A percentile compares a stretch with the other conserved stretches of the same genome.
phyloP scores from a whole-genome alignment of 2,329 filamentous ascomycete genomes.

The Coniochaeta prunicola region DNA sequence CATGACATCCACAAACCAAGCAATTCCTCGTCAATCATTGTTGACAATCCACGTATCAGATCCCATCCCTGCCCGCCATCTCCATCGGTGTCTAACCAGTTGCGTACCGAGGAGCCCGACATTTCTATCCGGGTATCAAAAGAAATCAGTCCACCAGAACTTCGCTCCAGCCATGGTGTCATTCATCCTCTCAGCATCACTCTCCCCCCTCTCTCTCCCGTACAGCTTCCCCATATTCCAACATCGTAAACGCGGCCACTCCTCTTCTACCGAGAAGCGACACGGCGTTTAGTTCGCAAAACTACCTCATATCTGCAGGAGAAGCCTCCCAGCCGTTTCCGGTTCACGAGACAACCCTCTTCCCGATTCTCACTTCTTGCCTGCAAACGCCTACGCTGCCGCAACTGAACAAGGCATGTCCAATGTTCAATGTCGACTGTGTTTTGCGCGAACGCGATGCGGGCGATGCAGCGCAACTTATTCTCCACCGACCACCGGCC shows the following conservation, averaged over 20 bases:
- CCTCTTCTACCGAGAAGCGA: background rate
- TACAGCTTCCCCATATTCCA: background rate
- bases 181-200: background rate
- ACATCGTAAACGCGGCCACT: background rate
- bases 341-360: background rate
- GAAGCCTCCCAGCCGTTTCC: background rate
- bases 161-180: background rate
- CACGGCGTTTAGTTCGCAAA: background rate
- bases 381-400: too few species aligned
- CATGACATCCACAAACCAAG: background rate
- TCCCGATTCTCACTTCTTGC: too few species aligned
- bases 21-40: background rate
- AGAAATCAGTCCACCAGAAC: background rate
- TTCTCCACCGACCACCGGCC: background rate
- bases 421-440: too few species aligned
- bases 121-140: slow-evolving; percentile 3
- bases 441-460: background rate
- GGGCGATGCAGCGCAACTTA: background rate
- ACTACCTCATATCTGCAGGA: background rate
- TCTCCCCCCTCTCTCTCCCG: background rate
- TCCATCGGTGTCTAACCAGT: background rate
- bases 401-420: too few species aligned
- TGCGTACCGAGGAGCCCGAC: background rate
- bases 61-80: background rate
- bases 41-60: background rate